A percentile compares a stretch with the other conserved stretches of the same genome.
Conservation (phyloP, 2,329 filamentous ascomycete genomes). For the Diaporthe ilicicola region DNA sequence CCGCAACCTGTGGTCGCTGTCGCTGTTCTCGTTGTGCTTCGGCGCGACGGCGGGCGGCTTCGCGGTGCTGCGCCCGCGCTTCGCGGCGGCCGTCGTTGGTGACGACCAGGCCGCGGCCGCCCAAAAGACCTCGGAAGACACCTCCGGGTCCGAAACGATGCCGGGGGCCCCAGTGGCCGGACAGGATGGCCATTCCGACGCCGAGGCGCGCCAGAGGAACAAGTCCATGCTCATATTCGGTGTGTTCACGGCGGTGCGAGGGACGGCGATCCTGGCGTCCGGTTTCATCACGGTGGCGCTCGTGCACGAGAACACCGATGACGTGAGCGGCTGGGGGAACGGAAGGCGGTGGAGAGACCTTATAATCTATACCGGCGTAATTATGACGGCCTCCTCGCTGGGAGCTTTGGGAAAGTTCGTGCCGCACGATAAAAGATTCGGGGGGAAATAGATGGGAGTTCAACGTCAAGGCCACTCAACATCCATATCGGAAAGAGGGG, state of each 20-base stretch:
- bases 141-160: not conserved
- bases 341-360: not conserved
- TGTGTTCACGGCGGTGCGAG: not conserved
- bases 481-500: not conserved
- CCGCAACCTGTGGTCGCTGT: not conserved
- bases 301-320: not conserved
- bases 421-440: not conserved
- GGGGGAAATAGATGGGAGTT: not conserved
- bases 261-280: not conserved
- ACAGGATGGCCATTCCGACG: not conserved
- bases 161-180: not conserved
- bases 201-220: constrained; percentile 1
- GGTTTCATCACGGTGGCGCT: constrained; percentile 3
- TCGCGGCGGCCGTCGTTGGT: not conserved
- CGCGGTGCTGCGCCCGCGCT: not conserved
- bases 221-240: constrained; percentile 1
- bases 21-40: not conserved
- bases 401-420: not conserved
- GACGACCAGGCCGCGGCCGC: not conserved
- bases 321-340: not conserved
- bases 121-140: not conserved
- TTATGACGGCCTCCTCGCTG: not conserved
- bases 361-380: not conserved
- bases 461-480: not conserved
- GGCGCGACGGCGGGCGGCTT: not conserved